Conservation (phyloP, 1,284 basidiomycete species). For the Tilletia indica region DNA sequence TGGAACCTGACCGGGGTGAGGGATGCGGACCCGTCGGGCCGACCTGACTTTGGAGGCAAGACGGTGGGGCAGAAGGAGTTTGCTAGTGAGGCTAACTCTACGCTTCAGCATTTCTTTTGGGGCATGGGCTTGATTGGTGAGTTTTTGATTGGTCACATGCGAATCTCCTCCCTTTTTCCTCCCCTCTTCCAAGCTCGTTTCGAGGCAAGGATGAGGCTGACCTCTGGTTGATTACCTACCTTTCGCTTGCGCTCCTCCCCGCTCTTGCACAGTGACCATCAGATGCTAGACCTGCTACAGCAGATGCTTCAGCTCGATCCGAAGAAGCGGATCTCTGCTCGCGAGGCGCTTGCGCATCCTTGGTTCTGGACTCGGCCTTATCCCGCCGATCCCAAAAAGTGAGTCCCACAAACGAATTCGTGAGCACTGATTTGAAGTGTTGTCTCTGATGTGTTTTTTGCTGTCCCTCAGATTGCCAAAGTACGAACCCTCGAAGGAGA, state of each 20-base stretch:
- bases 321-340: conserved; percentile 45
- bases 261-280: neutral
- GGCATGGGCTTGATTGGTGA: conserved; percentile 19
- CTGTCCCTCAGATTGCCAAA: conserved; percentile 53
- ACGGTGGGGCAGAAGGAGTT: conserved; percentile 43
- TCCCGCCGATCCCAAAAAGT: conserved; percentile 41
- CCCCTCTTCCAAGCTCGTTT: too few species aligned
- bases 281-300: neutral
- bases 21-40: conserved; percentile 46
- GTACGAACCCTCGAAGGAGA: conserved; percentile 51
- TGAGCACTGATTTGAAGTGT: too few species aligned
- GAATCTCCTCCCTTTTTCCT: neutral
- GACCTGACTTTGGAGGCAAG: conserved; percentile 41
- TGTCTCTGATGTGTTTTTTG: too few species aligned
- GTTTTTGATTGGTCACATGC: neutral
- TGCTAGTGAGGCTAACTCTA: conserved; percentile 27
- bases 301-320: conserved; percentile 49
- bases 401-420: neutral
- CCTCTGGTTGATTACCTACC: neutral
- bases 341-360: conserved; percentile 47
- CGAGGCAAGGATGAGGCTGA: neutral
- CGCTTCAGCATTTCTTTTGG: conserved; percentile 38
- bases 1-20: conserved; percentile 59
- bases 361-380: conserved; percentile 53
- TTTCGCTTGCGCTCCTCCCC: neutral